Conservation (phyloP, 2,329 filamentous ascomycete genomes). For the Daldinia sp. region DNA sequence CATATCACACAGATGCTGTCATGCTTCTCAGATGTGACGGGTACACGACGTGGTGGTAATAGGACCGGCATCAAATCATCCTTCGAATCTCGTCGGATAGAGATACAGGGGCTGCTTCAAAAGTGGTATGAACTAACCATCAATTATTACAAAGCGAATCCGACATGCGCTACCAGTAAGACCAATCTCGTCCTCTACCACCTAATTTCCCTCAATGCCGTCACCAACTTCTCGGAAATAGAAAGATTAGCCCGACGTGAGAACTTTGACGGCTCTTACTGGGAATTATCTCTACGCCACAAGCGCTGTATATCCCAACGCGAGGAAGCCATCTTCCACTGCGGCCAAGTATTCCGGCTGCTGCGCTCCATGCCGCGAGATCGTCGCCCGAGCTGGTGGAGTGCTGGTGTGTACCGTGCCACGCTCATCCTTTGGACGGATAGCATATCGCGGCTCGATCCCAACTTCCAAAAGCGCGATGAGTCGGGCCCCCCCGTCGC, state of each 20-base stretch:
- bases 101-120: slow-evolving; percentile 69
- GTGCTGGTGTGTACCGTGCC: slow-evolving; percentile 74
- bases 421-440: slow-evolving; percentile 70
- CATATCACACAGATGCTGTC: slow-evolving; percentile 71
- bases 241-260: slow-evolving; percentile 72
- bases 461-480: slow-evolving; percentile 47
- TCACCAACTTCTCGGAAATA: slow-evolving; percentile 72
- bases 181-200: slow-evolving; percentile 75
- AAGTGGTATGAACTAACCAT: slow-evolving; percentile 74
- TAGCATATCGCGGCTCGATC: slow-evolving; percentile 61
- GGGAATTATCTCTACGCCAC: slow-evolving; percentile 63
- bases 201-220: slow-evolving; percentile 72
- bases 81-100: slow-evolving; percentile 67
- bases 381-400: slow-evolving; percentile 74
- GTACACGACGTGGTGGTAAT: slow-evolving; percentile 51
- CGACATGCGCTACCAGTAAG: slow-evolving; percentile 66
- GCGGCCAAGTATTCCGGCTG: slow-evolving; percentile 71
- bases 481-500: slow-evolving; percentile 39
- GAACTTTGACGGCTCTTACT: slow-evolving; percentile 62
- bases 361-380: slow-evolving; percentile 67
- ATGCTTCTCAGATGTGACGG: slow-evolving; percentile 67
- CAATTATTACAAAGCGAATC: slow-evolving; percentile 62
- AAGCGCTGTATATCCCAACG: slow-evolving; percentile 70
- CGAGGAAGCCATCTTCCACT: slow-evolving; percentile 72
- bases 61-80: slow-evolving; percentile 66